Evolutionary conservation across 805 yeast genomes (phyloP), one percentile per base, ranked within the genome.

Genomic region (Nakazawaea holstii): DNA sequence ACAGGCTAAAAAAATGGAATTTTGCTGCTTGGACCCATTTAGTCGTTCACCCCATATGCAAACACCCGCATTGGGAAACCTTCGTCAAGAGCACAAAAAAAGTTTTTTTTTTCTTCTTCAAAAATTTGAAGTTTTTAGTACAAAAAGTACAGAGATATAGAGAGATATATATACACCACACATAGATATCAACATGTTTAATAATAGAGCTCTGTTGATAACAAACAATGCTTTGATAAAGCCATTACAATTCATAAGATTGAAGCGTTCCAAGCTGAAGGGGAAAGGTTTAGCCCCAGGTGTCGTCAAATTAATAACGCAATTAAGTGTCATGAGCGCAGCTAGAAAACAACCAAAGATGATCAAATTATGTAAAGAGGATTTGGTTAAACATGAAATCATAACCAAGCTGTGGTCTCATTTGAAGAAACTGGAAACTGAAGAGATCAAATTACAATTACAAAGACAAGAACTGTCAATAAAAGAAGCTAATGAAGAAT

Each of bases 311-410:
- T 35, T 62, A 27, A 63, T 62, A 28, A 64, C 70, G 43, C 84
- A 82, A 68, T 74, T 92, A 52, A 84, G 95, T 36, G 96, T 92
- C 20, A 64, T 91, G 55, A 80, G 94, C 10, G 97, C 95, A 7
- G 77, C 85, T 49, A 82, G 90, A 70, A 92, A 90, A 65, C 91
- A 84, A 65, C 99, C 99, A 40, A 79, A 82, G 55, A 69, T 88
- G 56, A 65, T 94, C 53, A 87, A 83, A 58, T 69, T 90, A 31
- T 76, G 83, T 55, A 70, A 76, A 26, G 97, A 91, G 64, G 98
- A 94, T 61, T 72, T 83, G 48, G 74, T 92, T 52, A 87, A 94
- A 59, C 98, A 92, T 62, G 78, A 80, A 53, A 80, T 90, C 9
- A 84, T 94, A 47, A 80, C 79, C 55, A 81, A 78, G 48, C 97